Conservation (phyloP, 768 basidiomycete genomes). For the Naematelia encephala region DNA sequence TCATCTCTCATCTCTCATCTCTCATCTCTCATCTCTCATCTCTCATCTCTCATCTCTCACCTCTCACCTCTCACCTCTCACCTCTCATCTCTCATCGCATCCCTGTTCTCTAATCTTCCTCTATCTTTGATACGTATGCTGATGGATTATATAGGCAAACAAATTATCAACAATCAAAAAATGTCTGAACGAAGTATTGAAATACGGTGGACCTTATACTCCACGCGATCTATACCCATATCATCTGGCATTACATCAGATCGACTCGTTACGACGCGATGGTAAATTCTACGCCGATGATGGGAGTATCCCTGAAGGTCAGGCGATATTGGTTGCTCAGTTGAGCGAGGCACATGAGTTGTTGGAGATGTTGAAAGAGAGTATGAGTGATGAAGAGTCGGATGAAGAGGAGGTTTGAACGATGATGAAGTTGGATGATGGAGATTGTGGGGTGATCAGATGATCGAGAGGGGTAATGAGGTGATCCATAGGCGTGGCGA, state of each 20-base stretch:
- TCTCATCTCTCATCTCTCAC: neutral
- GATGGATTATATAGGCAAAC: slow-evolving; percentile 65
- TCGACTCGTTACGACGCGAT: slow-evolving; percentile 86
- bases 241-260: slow-evolving; percentile 90
- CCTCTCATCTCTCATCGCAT: neutral
- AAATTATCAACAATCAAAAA: slow-evolving; percentile 96
- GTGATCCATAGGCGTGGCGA: too few species aligned
- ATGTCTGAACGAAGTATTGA: slow-evolving; percentile 90
- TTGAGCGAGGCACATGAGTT: slow-evolving; percentile 94
- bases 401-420: slow-evolving; percentile 25
- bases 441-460: neutral
- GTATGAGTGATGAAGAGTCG: slow-evolving; percentile 52
- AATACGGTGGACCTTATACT: slow-evolving; percentile 89
- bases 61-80: neutral
- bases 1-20: neutral
- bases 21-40: neutral
- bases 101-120: neutral
- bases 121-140: neutral
- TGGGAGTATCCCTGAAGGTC: slow-evolving; percentile 88
- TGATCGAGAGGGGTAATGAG: neutral
- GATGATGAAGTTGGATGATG: neutral
- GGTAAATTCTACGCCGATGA: slow-evolving; percentile 88
- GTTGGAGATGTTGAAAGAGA: slow-evolving; percentile 70
- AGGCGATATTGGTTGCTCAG: slow-evolving; percentile 93
- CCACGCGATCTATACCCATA: slow-evolving; percentile 93